Evolutionary conservation across 2,329 filamentous ascomycete genomes (phyloP), one percentile per base, ranked within the genome.

Genomic region (Lachnellula arida): DNA sequence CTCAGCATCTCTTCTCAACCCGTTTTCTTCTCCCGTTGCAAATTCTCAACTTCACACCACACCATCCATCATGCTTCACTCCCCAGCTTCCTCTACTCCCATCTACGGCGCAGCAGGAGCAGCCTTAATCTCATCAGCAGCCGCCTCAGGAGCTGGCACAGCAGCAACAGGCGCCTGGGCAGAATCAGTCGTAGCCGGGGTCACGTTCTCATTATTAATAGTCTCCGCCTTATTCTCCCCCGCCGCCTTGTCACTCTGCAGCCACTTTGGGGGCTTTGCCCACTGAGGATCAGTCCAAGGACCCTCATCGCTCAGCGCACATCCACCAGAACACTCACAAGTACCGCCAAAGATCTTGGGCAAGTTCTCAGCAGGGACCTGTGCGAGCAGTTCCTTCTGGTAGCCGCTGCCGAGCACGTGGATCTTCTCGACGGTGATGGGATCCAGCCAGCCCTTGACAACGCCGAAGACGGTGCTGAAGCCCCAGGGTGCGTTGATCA

Each of bases 401-500:
- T 97, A 97, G 58, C 82, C 78, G 63, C 78, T 76, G 63, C 92
- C 91, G 40, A 97, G 81, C 55, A 99, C 86, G 75, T 96, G 85
- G 71, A 99, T 99, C 84, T 99, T 99, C 71, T 87, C 81, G 59
- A 96, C 92, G 48, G 94, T 99, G 69, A 99, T 91, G 51, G 94
- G 94, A 76, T 99, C 94, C 68, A 99, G 82, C 84, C 94, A 97
- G 64, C 86, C 85, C 81, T 95, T 97, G 74, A 97, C 83, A 56
- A 95, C 81, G 71, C 77, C 81, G 81, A 94, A 99, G 61, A 91
- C 88, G 65, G 82, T 81, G 60, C 87, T 87, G 81, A 97, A 97
- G 25, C 92, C 92, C 92, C 92, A 97, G 19, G 91, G 91, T 3
- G 93, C 90, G 76, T 99, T 99, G 85, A 99, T 97, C 67, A 99